A percentile compares a stretch with the other conserved stretches of the same genome.
phyloP scores from a whole-genome alignment of 257 asterid species.

The Solanum tarijense region DNA sequence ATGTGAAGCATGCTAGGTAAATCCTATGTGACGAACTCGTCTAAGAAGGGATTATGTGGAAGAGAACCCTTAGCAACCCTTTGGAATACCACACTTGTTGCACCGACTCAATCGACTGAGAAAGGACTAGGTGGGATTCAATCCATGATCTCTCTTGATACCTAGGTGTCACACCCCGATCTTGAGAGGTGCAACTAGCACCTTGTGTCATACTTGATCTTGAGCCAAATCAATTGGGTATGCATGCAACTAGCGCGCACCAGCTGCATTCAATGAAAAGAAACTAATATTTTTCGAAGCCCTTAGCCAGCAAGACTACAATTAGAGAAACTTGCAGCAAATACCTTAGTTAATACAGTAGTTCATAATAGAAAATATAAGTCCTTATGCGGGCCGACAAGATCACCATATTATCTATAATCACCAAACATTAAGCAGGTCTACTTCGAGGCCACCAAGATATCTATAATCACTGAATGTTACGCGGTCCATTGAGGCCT shows the following conservation, averaged over 20 bases:
- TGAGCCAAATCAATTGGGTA: neutral
- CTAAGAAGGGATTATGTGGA: neutral
- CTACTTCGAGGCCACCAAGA: neutral
- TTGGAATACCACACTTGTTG: neutral
- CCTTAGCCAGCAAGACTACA: neutral
- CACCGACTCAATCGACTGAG: neutral
- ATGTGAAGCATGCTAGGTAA: neutral
- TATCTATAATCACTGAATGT: neutral
- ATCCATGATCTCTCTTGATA: neutral
- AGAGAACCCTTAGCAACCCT: neutral
- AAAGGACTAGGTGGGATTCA: neutral
- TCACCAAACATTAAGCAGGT: neutral
- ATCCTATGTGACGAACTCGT: neutral
- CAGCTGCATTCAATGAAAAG: too few species aligned
- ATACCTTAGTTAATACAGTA: neutral
- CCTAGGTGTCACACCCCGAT: neutral
- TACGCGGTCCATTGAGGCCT: neutral
- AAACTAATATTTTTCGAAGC: neutral
- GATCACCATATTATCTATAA: neutral
- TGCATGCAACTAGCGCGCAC: neutral
- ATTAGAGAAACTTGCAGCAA: neutral
- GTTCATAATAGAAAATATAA: neutral
- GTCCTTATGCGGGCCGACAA: neutral
- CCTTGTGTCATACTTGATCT: neutral
- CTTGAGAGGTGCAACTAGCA: neutral